phyloP scores from a whole-genome alignment of 2,329 filamentous ascomycete genomes.

The Colletotrichum siamense region DNA sequence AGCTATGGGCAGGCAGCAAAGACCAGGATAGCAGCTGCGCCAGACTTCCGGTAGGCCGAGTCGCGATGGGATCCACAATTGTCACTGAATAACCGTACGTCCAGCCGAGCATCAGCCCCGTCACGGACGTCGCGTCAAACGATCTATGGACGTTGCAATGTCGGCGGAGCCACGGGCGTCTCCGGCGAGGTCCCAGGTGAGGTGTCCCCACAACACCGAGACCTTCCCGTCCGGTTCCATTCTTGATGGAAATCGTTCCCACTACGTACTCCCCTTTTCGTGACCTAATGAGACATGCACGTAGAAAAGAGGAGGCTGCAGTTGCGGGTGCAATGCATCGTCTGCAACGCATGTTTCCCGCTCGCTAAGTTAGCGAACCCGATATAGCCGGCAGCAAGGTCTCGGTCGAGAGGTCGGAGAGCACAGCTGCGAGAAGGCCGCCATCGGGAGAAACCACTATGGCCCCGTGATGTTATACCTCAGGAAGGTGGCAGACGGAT shows the following conservation, averaged over 20 bases:
- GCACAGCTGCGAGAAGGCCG: conserved; percentile 48
- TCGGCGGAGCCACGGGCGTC: conserved; percentile 35
- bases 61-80: not conserved
- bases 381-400: conserved; percentile 37
- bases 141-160: conserved; percentile 51
- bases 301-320: not conserved
- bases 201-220: not conserved
- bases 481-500: conserved; percentile 50
- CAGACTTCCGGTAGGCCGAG: conserved; percentile 13
- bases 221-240: not conserved
- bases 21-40: not conserved
- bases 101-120: conserved; percentile 40
- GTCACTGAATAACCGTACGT: not conserved
- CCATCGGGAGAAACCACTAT: conserved; percentile 57
- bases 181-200: conserved; percentile 19
- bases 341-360: not conserved
- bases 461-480: conserved; percentile 54
- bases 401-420: conserved; percentile 49
- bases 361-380: not conserved
- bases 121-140: conserved; percentile 41
- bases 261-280: not conserved
- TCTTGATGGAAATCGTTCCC: not conserved
- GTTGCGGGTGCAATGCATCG: not conserved
- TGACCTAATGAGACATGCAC: not conserved
- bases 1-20: conserved; percentile 47